Conservation (phyloP, 371 early-diverging fungal species). For the Lichtheimia corymbifera region DNA sequence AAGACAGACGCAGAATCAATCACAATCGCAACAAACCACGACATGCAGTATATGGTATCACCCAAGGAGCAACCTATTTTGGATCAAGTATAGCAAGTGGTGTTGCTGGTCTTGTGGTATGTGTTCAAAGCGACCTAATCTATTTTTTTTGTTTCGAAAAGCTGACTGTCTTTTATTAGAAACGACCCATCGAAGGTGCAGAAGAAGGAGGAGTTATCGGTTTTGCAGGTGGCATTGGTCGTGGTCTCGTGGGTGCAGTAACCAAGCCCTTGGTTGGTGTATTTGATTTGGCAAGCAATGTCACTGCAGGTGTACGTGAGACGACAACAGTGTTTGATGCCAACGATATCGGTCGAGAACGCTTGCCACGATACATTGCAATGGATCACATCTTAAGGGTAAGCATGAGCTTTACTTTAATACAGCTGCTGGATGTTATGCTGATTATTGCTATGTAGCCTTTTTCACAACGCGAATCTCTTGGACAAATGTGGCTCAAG, state of each 20-base stretch:
- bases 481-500: conserved; percentile 91
- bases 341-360: conserved; percentile 68
- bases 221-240: conserved; percentile 85
- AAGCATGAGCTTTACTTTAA: conserved; percentile 8
- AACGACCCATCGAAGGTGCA: conserved; percentile 86
- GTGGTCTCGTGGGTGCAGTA: conserved; percentile 84
- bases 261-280: conserved; percentile 90
- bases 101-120: conserved; percentile 77
- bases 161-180: conserved; percentile 18
- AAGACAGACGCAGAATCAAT: conserved; percentile 68
- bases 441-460: conserved; percentile 32
- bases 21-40: conserved; percentile 79
- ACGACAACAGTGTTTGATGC: conserved; percentile 93
- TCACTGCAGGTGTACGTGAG: conserved; percentile 88
- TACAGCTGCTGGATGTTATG: not conserved
- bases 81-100: conserved; percentile 79
- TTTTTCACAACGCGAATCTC: conserved; percentile 83
- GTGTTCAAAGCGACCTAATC: not conserved
- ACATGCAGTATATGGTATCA: conserved; percentile 81
- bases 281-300: conserved; percentile 83
- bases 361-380: conserved; percentile 88
- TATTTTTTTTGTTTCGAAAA: not conserved
- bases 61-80: conserved; percentile 78
- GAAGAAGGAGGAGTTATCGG: conserved; percentile 82
- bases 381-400: conserved; percentile 78